Base-by-base conservation (phyloP, 2,329 filamentous ascomycete species). In the Calonectria pseudoreteaudii region DNA sequence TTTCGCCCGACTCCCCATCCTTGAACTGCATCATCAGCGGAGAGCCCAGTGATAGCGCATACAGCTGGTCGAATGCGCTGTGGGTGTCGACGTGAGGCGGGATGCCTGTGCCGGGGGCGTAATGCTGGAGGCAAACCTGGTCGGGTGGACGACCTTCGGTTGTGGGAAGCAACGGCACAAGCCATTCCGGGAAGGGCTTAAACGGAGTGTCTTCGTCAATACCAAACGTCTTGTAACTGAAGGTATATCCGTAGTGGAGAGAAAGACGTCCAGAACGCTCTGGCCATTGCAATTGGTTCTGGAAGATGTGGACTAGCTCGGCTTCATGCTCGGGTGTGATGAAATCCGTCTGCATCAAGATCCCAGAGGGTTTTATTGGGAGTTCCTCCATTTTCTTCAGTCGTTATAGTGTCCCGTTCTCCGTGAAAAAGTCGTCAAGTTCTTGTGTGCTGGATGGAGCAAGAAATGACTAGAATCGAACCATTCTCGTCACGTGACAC, bases 31-130 rank as follows among this genome's bases (percentile, higher is more conserved):
- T 88, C n/a, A 85, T 73, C 1, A 88, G 80, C 0, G 85, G 83
- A 0, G 83, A 79, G 0, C 87, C 87, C 1, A 88, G 83, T 0
- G 86, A 87, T 1, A 88, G 76, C 14, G 86, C 82, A 70, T 88
- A 88, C 3, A 88, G 83, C 76, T 88, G 86, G 70, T 85, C 86
- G 38, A 85, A 86, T 0, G 85, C 82, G 13, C 82, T 82, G 80
- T 91, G 90, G 4, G 90, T 90, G 81, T 92, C 90, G 68, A 90
- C 90, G 77, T 92, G 90, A 0, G 90, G 90, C 13, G 90, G 90
- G 76, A 92, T 92, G 2, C 90, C 90, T 0, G 88, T 84, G 8
- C 90, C 90, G 0, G 90, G 90, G 0, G 90, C 88, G 78, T 92
- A 92, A 79, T 91, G 88, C 81, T 92, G 90, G 20, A 91, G 82